Percentiles rank a stretch among this genome's conserved stretches.
Evolutionary conservation across 2,329 filamentous ascomycete genomes (phyloP).

Genomic region (Fusarium pseudograminearum): DNA sequence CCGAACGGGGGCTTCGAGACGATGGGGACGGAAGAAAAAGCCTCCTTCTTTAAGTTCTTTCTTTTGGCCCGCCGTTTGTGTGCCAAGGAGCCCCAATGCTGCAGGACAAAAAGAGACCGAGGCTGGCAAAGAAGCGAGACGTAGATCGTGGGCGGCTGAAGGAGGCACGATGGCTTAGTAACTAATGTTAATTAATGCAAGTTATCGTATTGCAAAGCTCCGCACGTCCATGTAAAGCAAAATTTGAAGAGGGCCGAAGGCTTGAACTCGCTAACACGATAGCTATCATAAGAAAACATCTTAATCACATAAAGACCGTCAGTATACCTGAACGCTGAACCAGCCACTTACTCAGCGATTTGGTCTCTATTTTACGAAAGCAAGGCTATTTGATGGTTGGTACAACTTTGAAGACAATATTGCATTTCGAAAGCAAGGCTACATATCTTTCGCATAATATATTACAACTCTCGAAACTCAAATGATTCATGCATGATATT

Average conservation of each 20-base stretch:
- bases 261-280: background rate
- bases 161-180: background rate
- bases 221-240: background rate
- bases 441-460: conserved; percentile 12
- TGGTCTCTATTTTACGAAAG: background rate
- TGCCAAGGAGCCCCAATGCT: conserved; percentile 20
- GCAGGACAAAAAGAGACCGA: conserved; percentile 30
- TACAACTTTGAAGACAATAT: too few relatives aligned
- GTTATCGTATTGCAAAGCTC: background rate
- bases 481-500: conserved; percentile 5
- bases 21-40: conserved; percentile 16
- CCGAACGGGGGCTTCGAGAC: conserved; percentile 10
- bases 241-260: background rate
- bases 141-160: conserved; percentile 3
- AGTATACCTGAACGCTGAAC: background rate
- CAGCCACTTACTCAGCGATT: background rate
- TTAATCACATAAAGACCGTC: background rate
- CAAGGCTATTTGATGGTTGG: background rate
- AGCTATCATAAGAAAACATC: background rate
- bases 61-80: conserved; percentile 9
- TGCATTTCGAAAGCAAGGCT: background rate
- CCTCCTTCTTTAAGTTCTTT: conserved; percentile 5
- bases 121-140: conserved; percentile 12
- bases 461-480: conserved; percentile 13
- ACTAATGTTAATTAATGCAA: background rate